A percentile compares a stretch with the other conserved stretches of the same genome.
These are phyloP conservation scores for Arabis hirsuta DNA, from an alignment of 345 rosid genomes.

Conservation along the genomic window DNA sequence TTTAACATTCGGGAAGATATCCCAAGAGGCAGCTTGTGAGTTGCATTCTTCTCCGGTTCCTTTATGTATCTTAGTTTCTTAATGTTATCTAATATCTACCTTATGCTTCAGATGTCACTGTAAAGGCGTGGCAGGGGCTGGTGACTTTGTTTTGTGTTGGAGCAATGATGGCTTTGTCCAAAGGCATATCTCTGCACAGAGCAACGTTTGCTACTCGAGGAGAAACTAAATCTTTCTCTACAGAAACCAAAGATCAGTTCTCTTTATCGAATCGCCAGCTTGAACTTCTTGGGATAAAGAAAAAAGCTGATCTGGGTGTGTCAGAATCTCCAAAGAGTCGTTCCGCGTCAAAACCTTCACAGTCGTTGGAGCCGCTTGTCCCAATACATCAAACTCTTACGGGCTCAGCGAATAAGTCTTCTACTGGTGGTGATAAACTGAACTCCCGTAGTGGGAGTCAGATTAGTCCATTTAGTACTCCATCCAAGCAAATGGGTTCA, in stretches of 20 bases:
- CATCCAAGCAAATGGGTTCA: slow-evolving; percentile 65
- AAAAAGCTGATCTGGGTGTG: slow-evolving; percentile 53
- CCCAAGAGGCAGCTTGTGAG: slow-evolving; percentile 77
- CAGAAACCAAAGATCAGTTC: slow-evolving; percentile 58
- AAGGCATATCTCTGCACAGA: slow-evolving; percentile 59
- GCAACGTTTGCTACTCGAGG: slow-evolving; percentile 41
- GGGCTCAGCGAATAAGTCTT: slow-evolving; percentile 60
- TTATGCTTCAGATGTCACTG: slow-evolving; percentile 57
- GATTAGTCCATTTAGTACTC: slow-evolving; percentile 54
- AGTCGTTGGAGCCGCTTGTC: slow-evolving; percentile 69
- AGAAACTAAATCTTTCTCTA: slow-evolving; percentile 46
- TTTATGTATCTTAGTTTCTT: slow-evolving; percentile 13
- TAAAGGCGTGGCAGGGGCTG: slow-evolving; percentile 54
- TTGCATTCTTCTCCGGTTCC: slow-evolving; percentile 20
- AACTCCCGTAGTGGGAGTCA: slow-evolving; percentile 54
- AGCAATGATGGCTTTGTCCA: slow-evolving; percentile 61
- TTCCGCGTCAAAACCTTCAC: slow-evolving; percentile 61
- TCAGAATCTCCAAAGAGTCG: slow-evolving; percentile 63
- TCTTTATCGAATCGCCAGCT: slow-evolving; percentile 68
- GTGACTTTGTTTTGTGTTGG: slow-evolving; percentile 63
- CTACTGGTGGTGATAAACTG: slow-evolving; percentile 55
- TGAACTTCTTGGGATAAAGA: slow-evolving; percentile 75
- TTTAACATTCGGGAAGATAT: slow-evolving; percentile 52
- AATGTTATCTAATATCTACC: background rate
- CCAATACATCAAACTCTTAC: slow-evolving; percentile 75